Evolutionary conservation across 306 rosid species (phyloP).

Genomic region (Sophora flavescens): DNA sequence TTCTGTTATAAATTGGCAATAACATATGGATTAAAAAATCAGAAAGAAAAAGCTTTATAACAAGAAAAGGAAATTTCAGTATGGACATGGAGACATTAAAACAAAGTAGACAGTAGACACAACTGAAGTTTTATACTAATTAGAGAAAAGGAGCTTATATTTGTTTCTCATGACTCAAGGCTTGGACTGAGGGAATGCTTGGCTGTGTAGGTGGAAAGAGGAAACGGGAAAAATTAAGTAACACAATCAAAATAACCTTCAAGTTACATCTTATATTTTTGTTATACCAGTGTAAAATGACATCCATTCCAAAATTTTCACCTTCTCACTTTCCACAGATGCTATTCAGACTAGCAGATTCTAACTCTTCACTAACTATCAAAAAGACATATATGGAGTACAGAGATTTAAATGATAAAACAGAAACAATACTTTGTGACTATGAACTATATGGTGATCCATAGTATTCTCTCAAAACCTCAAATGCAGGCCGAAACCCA

Average conservation of each 20-base stretch:
- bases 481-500: conserved; percentile 64
- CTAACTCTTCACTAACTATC: background rate
- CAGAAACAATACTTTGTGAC: background rate
- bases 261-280: background rate
- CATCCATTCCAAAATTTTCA: background rate
- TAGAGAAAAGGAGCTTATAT: background rate
- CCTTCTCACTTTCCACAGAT: background rate
- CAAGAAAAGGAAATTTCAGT: conserved; percentile 11
- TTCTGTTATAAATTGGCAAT: background rate
- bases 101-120: background rate
- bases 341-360: background rate
- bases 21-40: background rate
- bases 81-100: background rate
- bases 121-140: background rate
- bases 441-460: conserved; percentile 43
- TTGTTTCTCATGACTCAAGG: background rate
- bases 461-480: conserved; percentile 58
- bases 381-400: background rate
- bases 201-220: background rate
- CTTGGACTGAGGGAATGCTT: background rate
- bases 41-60: background rate
- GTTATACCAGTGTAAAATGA: background rate
- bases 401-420: background rate
- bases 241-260: background rate
- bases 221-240: background rate